Evolutionary conservation across 306 rosid genomes (phyloP), one percentile per base, ranked within the genome.

Genomic region (Bauhinia variegata): DNA sequence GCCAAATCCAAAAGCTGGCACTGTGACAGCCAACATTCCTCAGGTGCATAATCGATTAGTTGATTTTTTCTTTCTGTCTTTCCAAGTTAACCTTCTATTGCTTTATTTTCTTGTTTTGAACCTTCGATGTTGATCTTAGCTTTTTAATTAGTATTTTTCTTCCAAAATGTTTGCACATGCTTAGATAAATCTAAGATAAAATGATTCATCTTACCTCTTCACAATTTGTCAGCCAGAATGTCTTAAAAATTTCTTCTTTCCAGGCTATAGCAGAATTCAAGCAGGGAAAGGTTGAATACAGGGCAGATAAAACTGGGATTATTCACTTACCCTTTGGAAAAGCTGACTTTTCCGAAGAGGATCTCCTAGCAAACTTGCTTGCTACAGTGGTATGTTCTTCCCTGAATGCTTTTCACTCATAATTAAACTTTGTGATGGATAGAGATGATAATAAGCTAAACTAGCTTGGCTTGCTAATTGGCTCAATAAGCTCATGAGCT

Each of bases 1-100:
- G 99, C 99, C 99, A 57, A 95, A 95, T 84, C 99, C 99, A 2
- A 95, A 95, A 85, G 99, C 99, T 71, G 99, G 99, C 67, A 95
- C 99, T 4, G 99, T 95, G 53, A 86, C 99, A 8, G 78, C 99
- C 13, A 95, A 95, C 55, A 95, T 95, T 36, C 95, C 97, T 74
- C 97, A 88, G 99, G 97, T 95, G 59, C 49, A 53, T 39, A 63
- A 52, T n/a, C n/a, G n/a, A n/a, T n/a, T n/a, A n/a, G n/a, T n/a
- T n/a, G n/a, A n/a, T n/a, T n/a, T n/a, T n/a, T n/a, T n/a, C n/a
- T n/a, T n/a, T n/a, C n/a, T n/a, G n/a, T n/a, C n/a, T n/a, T n/a
- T n/a, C n/a, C n/a, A n/a, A n/a, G n/a, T n/a, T n/a, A n/a, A n/a
- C n/a, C n/a, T n/a, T n/a, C n/a, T n/a, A n/a, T n/a, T n/a, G n/a